These are phyloP conservation scores for Rhodotorula taiwanensis DNA, from an alignment of 768 basidiomycete species.

Conservation along the genomic window DNA sequence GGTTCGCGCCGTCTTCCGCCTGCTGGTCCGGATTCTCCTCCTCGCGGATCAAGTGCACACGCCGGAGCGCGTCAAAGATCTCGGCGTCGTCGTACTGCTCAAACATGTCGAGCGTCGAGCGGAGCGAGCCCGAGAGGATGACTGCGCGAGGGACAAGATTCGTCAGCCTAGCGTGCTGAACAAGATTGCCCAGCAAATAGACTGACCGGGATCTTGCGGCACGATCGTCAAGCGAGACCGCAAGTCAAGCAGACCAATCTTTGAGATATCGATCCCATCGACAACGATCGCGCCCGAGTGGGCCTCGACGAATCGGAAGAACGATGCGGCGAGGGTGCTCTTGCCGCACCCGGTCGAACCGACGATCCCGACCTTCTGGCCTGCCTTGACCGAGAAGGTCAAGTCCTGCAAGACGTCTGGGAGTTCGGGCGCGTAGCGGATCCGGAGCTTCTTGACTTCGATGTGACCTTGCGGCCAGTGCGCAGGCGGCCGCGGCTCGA, in stretches of 20 bases:
- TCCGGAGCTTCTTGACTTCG: constrained; percentile 44
- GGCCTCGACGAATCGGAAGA: constrained; percentile 50
- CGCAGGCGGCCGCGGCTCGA: constrained; percentile 39
- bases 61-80: constrained; percentile 41
- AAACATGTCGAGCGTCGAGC: constrained; percentile 52
- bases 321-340: constrained; percentile 45
- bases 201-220: constrained; percentile 28
- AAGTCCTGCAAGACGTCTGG: constrained; percentile 46
- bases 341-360: constrained; percentile 50
- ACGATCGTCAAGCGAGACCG: constrained; percentile 59
- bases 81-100: constrained; percentile 40
- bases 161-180: too few species aligned
- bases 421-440: constrained; percentile 41
- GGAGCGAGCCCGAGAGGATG: constrained; percentile 54
- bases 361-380: constrained; percentile 46
- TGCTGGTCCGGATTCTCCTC: constrained; percentile 8
- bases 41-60: constrained; percentile 37
- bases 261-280: constrained; percentile 48
- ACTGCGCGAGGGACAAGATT: constrained; percentile 48
- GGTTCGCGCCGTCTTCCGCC: constrained; percentile 35
- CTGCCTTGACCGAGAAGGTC: constrained; percentile 45
- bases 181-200: constrained; percentile 10
- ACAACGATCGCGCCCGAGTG: constrained; percentile 42
- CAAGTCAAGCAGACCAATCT: constrained; percentile 52
- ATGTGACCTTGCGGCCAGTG: constrained; percentile 39